Conservation (phyloP, 495 filamentous ascomycete genomes). For the Massariosphaeria phaeospora region DNA sequence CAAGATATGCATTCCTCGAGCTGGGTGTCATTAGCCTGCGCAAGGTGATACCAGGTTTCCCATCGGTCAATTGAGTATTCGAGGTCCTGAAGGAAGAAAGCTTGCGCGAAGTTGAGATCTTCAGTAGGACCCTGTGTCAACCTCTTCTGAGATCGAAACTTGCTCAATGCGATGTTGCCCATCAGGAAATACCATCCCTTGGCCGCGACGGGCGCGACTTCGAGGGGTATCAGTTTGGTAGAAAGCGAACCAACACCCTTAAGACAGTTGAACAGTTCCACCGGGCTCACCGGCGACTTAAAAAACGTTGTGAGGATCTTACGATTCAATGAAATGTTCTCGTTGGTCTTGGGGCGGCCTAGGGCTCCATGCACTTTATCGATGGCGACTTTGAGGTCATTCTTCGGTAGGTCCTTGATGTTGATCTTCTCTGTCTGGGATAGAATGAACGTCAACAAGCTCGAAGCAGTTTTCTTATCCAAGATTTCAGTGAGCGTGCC, state of each 20-base stretch:
- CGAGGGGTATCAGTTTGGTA: conserved; percentile 47
- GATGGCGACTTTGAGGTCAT: conserved; percentile 78
- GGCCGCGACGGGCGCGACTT: conserved; percentile 59
- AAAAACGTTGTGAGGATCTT: conserved; percentile 71
- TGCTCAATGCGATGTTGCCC: conserved; percentile 80
- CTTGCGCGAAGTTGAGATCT: conserved; percentile 77
- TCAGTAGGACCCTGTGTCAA: conserved; percentile 71
- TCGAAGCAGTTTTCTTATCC: conserved; percentile 67
- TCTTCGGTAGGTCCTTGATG: conserved; percentile 86
- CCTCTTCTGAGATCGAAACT: conserved; percentile 80
- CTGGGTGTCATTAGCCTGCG: conserved; percentile 84
- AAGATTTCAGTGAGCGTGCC: conserved; percentile 68
- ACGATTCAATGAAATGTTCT: conserved; percentile 67
- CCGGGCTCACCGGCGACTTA: conserved; percentile 72
- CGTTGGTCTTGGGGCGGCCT: conserved; percentile 58
- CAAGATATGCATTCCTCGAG: conserved; percentile 89
- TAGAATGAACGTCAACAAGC: conserved; percentile 77
- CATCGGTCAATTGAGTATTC: conserved; percentile 79
- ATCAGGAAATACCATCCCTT: conserved; percentile 92
- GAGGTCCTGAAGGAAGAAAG: conserved; percentile 77
- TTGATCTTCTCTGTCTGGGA: conserved; percentile 74
- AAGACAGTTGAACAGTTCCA: conserved; percentile 71
- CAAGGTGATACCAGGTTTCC: conserved; percentile 95
- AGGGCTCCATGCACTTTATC: conserved; percentile 82
- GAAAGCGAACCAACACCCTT: conserved; percentile 66